phyloP scores from a whole-genome alignment of 345 rosid genomes.

The Lenwebbia sp. region DNA sequence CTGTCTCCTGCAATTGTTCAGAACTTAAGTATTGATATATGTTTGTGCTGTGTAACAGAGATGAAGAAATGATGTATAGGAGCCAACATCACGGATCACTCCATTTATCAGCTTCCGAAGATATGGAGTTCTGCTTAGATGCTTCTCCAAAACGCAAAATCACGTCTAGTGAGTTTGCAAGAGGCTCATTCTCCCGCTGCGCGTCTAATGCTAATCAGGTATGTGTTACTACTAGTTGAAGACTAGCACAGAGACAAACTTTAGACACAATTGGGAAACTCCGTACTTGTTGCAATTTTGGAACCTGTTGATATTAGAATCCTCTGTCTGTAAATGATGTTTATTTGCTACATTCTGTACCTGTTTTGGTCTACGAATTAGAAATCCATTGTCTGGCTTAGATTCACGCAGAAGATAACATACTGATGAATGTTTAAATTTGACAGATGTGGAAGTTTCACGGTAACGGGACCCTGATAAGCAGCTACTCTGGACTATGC shows the following conservation, averaged over 20 bases:
- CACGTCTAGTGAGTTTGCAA: constrained; percentile 47
- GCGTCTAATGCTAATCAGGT: constrained; percentile 76
- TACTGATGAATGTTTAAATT: neutral
- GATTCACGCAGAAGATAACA: neutral
- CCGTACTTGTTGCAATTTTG: neutral
- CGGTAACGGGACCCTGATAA: constrained; percentile 44
- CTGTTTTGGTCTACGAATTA: neutral
- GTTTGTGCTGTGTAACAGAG: constrained; percentile 24
- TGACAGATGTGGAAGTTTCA: constrained; percentile 76
- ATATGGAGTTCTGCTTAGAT: constrained; percentile 53
- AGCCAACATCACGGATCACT: constrained; percentile 26
- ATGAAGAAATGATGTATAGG: constrained; percentile 29
- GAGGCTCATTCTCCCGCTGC: constrained; percentile 59
- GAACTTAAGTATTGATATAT: too few relatives aligned
- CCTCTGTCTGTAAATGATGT: neutral
- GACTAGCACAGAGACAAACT: neutral
- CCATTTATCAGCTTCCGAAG: constrained; percentile 39
- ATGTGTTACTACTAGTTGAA: neutral
- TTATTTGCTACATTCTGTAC: neutral
- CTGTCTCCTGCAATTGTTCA: neutral
- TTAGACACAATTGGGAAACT: neutral
- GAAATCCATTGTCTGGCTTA: neutral
- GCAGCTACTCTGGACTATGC: constrained; percentile 79
- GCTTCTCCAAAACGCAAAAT: constrained; percentile 58
- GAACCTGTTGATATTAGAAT: neutral